Base-by-base conservation (phyloP, 306 rosid species). In the Pyrus betulifolia region DNA sequence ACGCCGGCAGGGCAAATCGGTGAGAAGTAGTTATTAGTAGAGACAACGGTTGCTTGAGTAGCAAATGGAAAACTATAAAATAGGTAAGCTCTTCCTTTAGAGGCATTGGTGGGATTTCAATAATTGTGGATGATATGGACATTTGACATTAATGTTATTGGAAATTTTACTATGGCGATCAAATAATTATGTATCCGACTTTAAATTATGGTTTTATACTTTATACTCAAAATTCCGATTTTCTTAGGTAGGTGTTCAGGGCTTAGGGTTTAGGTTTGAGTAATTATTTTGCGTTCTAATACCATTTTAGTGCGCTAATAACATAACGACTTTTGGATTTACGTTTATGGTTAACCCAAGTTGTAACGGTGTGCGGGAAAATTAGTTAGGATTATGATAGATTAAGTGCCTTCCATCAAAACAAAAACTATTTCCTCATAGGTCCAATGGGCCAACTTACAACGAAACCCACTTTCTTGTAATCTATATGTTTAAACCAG, bases 21-120 rank as follows among this genome's bases (percentile, higher is more conserved):
- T 21, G 35, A 52, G 55, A 71, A 63, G 22, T 77, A 72, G 82
- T 45, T 40, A 52, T 31, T 59, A 5, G 70, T 57, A 44, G 74
- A 49, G 38, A 19, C 61, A 21, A 3, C 49, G 28, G 63, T n/a
- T 40, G 65, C 58, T 80, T 54, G 66, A 63, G 27, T 22, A 21
- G 42, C 57, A 35, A 44, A 62, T 74, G 81, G 79, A 70, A 80
- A 51, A 11, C 27, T 60, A 61, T 44, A 75, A 59, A 28, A 35
- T 14, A 55, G 77, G 82, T 79, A 25, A 52, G 49, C 70, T 76
- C 38, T 28, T 14, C 30, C 14, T 44, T 14, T 14, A 1, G 28
- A 33, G 75, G 72, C 23, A 33, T 45, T 60, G 28, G 31, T 38
- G 42, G 57, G 68, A 25, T 73, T 73, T 58, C 70, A 10, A 21